Conservation (phyloP, 306 rosid species). For the Trifolium fragiferum region DNA sequence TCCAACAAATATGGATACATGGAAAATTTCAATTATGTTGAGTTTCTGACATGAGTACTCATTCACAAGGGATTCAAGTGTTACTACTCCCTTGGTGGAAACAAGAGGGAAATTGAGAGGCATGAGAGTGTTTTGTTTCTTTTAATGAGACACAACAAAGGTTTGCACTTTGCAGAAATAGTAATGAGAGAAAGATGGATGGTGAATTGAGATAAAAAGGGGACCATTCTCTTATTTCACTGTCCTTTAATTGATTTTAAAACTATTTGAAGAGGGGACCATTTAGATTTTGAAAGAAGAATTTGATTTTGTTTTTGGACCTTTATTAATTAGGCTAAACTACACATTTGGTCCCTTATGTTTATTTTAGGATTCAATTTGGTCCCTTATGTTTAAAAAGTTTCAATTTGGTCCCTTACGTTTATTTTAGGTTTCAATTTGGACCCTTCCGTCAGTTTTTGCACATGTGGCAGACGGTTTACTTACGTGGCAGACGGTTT, state of each 20-base stretch:
- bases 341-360: no score
- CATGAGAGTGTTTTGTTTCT: conserved; percentile 62
- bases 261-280: neutral
- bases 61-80: conserved; percentile 9
- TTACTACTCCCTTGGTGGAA: conserved; percentile 27
- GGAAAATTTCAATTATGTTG: conserved; percentile 30
- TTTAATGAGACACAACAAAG: conserved; percentile 63
- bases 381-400: no score
- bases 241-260: neutral
- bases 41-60: conserved; percentile 53
- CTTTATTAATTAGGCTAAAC: no score
- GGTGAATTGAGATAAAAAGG: neutral
- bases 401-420: no score
- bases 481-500: no score
- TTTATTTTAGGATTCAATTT: no score
- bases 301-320: neutral
- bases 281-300: neutral
- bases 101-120: conserved; percentile 45
- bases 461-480: no score
- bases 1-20: conserved; percentile 24
- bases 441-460: no score
- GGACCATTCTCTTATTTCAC: conserved; percentile 1
- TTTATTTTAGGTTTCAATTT: no score
- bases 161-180: neutral
- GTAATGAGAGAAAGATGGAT: neutral